Conservation (phyloP, 345 rosid genomes). For the Brassica nigra region DNA sequence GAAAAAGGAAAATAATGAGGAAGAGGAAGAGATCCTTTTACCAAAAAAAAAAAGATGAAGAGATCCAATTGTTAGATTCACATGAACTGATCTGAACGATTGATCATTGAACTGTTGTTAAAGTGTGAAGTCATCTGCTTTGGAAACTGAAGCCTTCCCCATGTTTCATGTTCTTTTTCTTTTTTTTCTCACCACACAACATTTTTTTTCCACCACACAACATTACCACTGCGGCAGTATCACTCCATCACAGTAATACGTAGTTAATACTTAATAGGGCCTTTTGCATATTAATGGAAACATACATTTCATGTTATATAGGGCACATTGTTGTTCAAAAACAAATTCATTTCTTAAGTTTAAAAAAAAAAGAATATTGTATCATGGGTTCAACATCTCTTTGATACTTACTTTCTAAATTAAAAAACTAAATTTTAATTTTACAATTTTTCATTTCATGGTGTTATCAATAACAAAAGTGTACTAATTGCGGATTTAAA, state of each 20-base stretch:
- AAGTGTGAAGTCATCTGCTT: conserved; percentile 30
- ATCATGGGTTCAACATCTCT: not conserved
- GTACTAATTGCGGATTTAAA: conserved; percentile 10
- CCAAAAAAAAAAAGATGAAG: too few relatives aligned
- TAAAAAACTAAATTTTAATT: not conserved
- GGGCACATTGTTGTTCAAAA: not conserved
- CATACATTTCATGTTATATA: not conserved
- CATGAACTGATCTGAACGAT: too few relatives aligned
- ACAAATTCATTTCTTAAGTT: not conserved
- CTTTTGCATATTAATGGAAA: not conserved
- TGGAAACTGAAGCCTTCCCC: conserved; percentile 41
- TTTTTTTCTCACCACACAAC: not conserved
- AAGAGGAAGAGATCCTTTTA: conserved; percentile 9
- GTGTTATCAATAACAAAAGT: not conserved
- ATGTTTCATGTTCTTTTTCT: conserved; percentile 12
- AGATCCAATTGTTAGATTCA: too few relatives aligned
- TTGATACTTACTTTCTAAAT: not conserved
- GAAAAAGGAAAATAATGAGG: not conserved
- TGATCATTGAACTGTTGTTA: not conserved
- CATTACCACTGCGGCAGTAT: not conserved
- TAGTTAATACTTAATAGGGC: not conserved
- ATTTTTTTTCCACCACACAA: not conserved
- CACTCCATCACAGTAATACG: not conserved
- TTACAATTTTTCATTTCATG: not conserved
- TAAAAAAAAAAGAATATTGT: not conserved